Evolutionary conservation across 352 stramenopile species (phyloP).

Genomic region (Pythium apleroticum): DNA sequence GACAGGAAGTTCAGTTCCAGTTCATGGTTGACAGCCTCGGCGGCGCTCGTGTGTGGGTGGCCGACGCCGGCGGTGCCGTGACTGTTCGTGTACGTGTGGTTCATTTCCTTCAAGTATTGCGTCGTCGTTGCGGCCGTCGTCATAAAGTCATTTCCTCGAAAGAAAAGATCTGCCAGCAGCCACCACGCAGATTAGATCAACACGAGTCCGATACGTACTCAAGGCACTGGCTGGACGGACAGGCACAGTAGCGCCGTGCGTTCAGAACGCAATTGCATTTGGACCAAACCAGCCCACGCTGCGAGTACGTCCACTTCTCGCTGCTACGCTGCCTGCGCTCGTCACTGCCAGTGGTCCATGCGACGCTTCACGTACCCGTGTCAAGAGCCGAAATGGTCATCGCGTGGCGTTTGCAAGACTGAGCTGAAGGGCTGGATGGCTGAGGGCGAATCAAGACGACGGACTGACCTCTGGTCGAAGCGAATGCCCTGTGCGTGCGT

Average conservation of each 20-base stretch:
- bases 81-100: background rate
- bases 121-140: constrained; percentile 17
- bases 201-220: constrained; percentile 19
- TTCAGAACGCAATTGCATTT: background rate
- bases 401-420: background rate
- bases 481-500: background rate
- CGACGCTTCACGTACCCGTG: constrained; percentile 19
- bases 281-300: background rate
- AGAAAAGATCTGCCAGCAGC: constrained; percentile 15
- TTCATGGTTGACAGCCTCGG: constrained; percentile 18
- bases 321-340: background rate
- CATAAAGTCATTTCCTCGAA: constrained; percentile 24
- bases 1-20: constrained; percentile 50
- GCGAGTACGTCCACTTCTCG: background rate
- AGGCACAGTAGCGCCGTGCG: background rate
- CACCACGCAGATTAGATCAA: constrained; percentile 24
- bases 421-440: background rate
- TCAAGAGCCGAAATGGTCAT: constrained; percentile 30
- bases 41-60: background rate
- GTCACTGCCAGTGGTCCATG: background rate
- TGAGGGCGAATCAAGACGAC: background rate
- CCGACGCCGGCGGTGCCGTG: background rate
- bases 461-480: too few species aligned
- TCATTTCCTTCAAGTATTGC: constrained; percentile 23
- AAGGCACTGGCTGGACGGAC: background rate